Conservation (phyloP, 108 stramenopile genomes). For the Skeletonema tropicum region DNA sequence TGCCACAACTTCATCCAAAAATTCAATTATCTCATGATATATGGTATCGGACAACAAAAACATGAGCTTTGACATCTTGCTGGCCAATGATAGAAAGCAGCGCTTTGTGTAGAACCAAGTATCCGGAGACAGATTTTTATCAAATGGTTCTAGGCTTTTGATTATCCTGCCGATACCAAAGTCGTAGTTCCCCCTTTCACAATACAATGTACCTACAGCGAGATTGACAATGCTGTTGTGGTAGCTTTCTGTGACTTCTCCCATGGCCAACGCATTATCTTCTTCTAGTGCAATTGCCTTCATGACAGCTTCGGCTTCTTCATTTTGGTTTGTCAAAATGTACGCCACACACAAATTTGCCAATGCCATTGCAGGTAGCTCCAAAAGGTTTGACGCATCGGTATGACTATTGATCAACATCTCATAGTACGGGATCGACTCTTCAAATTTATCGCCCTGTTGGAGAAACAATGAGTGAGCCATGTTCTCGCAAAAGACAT, state of each 20-base stretch:
- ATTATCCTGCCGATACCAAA: slow-evolving; percentile 85
- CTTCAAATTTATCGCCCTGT: slow-evolving; percentile 67
- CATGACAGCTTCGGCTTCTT: slow-evolving; percentile 87
- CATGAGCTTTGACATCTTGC: slow-evolving; percentile 80
- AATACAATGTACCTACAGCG: slow-evolving; percentile 91
- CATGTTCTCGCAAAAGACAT: slow-evolving; percentile 82
- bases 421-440: slow-evolving; percentile 86
- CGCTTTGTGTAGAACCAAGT: slow-evolving; percentile 90
- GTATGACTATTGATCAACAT: slow-evolving; percentile 52
- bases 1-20: slow-evolving; percentile 54
- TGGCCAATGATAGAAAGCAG: slow-evolving; percentile 82
- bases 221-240: slow-evolving; percentile 92
- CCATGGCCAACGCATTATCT: slow-evolving; percentile 52
- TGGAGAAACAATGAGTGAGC: slow-evolving; percentile 90
- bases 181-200: slow-evolving; percentile 83
- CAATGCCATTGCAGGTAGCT: slow-evolving; percentile 83
- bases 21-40: slow-evolving; percentile 68
- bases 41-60: slow-evolving; percentile 68
- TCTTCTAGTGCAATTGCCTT: slow-evolving; percentile 77
- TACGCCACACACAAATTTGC: slow-evolving; percentile 91
- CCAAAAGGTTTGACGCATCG: slow-evolving; percentile 54
- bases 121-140: slow-evolving; percentile 81
- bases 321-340: slow-evolving; percentile 87
- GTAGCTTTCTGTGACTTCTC: slow-evolving; percentile 11
- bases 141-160: slow-evolving; percentile 84